Evolutionary conservation across 1,139 yeast genomes (phyloP), one percentile per base, ranked within the genome.

Genomic region (Yamadazyma triangularis): DNA sequence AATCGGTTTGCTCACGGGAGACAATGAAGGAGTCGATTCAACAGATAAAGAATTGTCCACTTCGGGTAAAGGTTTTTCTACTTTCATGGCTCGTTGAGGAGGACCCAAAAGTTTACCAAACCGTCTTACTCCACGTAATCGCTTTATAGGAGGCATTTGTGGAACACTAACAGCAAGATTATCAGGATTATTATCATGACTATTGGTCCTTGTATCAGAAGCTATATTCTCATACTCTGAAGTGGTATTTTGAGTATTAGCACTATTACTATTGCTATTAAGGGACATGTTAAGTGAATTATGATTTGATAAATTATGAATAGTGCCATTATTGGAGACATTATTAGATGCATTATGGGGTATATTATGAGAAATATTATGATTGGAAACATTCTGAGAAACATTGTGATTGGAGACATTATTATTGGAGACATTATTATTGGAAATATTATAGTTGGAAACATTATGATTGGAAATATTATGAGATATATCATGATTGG

Each of bases 91-190:
- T 25, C 70, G 45, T 40, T 61, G 55, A 1, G 71, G 71, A 4
- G 68, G 69, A 0, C 73, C 73, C 30, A 67, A 42, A 7, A 53
- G 37, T 37, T 51, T 56, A 5, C 68, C 65, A 34, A 63, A 60
- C 31, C 64, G 41, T 38, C 68, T 45, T 3, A 58, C 47, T 2
- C 67, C 58, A 40, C 57, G 56, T 11, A 56, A 24, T 13, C 45
- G 18, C 18, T 41, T 44, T 5, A 44, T 40, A 8, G 41, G 38
- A 9, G 39, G 45, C 32, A 39, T 11, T 19, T 22, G 16, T 9
- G 25, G 19, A 12, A 23, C 28, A 18, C 9, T 9, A 18, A 18
- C 8, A n/a, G n/a, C n/a, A n/a, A n/a, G n/a, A n/a, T n/a, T n/a
- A n/a, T n/a, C n/a, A 4, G 26, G 9, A 15, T 23, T 7, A 18